Percentiles rank a stretch among this genome's conserved stretches.
These are phyloP conservation scores for Nigrograna mackinnonii DNA, from an alignment of 2,329 filamentous ascomycete species.

Conservation along the genomic window DNA sequence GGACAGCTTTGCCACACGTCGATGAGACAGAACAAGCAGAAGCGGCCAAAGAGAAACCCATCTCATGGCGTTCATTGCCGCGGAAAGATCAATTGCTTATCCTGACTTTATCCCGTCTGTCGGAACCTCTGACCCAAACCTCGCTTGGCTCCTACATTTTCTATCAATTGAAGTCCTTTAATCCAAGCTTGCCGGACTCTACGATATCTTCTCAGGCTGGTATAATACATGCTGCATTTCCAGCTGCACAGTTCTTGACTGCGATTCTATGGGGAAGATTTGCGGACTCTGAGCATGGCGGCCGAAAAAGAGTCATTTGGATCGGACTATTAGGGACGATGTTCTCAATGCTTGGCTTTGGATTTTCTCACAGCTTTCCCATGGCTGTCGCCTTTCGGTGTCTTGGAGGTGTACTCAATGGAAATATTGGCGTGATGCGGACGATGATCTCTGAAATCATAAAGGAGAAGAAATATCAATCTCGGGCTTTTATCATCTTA, in stretches of 20 bases:
- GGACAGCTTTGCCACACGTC: conserved; percentile 15
- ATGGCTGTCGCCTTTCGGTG: conserved; percentile 67
- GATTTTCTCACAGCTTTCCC: conserved; percentile 66
- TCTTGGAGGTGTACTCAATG: conserved; percentile 70
- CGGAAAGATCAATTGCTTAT: conserved; percentile 77
- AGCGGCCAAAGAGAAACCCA: conserved; percentile 47
- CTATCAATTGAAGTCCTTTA: conserved; percentile 84
- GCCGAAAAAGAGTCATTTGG: conserved; percentile 77
- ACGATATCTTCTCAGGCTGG: conserved; percentile 78
- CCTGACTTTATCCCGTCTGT: conserved; percentile 76
- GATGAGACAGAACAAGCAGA: conserved; percentile 26
- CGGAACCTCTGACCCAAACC: conserved; percentile 81
- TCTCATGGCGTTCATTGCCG: conserved; percentile 75
- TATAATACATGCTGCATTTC: conserved; percentile 77
- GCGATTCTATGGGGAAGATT: conserved; percentile 81
- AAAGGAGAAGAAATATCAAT: conserved; percentile 66
- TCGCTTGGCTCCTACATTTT: conserved; percentile 71
- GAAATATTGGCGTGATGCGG: conserved; percentile 74
- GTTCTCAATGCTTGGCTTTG: conserved; percentile 69
- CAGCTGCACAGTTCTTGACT: conserved; percentile 79
- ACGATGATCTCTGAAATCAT: conserved; percentile 72
- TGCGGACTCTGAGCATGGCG: conserved; percentile 63
- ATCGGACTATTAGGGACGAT: conserved; percentile 74
- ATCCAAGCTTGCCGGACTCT: conserved; percentile 59
- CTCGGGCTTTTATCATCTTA: conserved; percentile 60